Conservation (phyloP, 2,329 filamentous ascomycete genomes). For the Aspergillus novoparasiticus region DNA sequence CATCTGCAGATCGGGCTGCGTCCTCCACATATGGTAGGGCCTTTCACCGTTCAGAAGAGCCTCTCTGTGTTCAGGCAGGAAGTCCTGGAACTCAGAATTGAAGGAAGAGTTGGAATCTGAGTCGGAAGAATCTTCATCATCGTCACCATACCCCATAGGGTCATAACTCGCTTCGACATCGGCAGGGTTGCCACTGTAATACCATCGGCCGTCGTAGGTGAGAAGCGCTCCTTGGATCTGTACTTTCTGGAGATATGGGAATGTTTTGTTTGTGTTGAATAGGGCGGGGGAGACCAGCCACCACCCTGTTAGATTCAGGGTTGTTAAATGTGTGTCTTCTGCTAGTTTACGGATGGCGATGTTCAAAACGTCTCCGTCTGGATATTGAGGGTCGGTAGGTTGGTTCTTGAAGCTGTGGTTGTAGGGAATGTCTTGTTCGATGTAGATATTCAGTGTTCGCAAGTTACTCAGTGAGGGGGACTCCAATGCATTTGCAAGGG, state of each 20-base stretch:
- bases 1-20: neutral
- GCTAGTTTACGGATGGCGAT: neutral
- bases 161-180: neutral
- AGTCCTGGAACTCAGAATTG: neutral
- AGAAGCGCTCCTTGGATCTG: neutral
- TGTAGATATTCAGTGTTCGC: neutral
- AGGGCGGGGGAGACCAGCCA: neutral
- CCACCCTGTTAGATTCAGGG: neutral
- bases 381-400: neutral
- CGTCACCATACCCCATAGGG: too few relatives aligned
- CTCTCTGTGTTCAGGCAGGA: neutral
- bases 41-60: neutral
- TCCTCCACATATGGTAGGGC: slow-evolving; percentile 5
- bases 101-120: slow-evolving; percentile 5
- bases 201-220: slow-evolving; percentile 9
- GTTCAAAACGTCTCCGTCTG: neutral
- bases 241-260: neutral
- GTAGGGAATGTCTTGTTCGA: neutral
- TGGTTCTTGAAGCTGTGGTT: neutral
- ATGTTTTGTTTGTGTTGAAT: neutral
- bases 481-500: neutral
- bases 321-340: neutral
- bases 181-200: slow-evolving; percentile 4
- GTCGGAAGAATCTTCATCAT: neutral
- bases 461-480: neutral